These are phyloP conservation scores for Sphaceloma murrayae DNA, from an alignment of 2,329 filamentous ascomycete genomes.

Conservation along the genomic window DNA sequence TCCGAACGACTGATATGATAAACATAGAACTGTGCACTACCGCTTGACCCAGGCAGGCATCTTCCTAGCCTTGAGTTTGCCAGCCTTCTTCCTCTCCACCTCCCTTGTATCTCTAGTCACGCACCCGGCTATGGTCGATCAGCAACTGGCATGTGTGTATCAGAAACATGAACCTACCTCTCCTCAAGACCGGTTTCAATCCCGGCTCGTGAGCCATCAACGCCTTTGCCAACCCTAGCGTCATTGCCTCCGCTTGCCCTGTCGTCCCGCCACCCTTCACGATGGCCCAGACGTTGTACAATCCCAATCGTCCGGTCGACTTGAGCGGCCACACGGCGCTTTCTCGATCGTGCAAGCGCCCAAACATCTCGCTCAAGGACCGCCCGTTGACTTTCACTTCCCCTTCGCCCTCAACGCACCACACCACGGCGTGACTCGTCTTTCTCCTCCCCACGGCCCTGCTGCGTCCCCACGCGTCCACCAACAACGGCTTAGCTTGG, in stretches of 20 bases:
- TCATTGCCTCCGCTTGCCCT: constrained; percentile 90
- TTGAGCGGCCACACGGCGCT: constrained; percentile 88
- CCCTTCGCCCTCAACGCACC: constrained; percentile 84
- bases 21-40: constrained; percentile 27
- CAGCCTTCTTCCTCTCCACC: constrained; percentile 97
- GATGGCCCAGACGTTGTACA: constrained; percentile 91
- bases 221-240: constrained; percentile 79
- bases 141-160: not conserved
- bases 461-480: constrained; percentile 71
- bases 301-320: constrained; percentile 72
- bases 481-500: constrained; percentile 49
- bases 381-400: constrained; percentile 87
- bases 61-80: constrained; percentile 93
- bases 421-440: constrained; percentile 73
- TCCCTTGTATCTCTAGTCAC: constrained; percentile 82
- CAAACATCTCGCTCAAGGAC: constrained; percentile 71
- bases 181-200: constrained; percentile 75
- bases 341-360: constrained; percentile 83
- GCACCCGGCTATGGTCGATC: constrained; percentile 64
- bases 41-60: constrained; percentile 96
- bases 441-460: constrained; percentile 79
- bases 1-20: no score
- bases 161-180: constrained; percentile 55
- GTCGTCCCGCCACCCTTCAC: constrained; percentile 83
- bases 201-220: constrained; percentile 84